These are phyloP conservation scores for Capsicum rhomboideum DNA, from an alignment of 257 asterid genomes.

Conservation along the genomic window DNA sequence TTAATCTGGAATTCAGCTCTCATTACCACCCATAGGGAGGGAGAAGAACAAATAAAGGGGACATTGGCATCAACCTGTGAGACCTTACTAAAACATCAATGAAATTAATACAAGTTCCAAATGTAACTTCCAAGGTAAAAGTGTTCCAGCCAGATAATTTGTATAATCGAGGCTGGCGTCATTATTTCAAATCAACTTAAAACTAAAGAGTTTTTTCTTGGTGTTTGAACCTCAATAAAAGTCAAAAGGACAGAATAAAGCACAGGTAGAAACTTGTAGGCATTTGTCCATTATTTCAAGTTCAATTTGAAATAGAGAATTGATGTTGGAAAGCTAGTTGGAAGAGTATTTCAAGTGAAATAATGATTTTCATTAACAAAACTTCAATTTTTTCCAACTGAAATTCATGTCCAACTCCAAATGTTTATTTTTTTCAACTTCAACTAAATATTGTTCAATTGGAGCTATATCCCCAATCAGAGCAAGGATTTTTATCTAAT, in stretches of 20 bases:
- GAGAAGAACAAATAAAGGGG: not conserved
- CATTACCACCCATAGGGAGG: not conserved
- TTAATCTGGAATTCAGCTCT: not conserved
- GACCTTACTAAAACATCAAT: not conserved
- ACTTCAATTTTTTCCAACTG: too few species aligned
- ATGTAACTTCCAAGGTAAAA: not conserved
- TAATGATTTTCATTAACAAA: not conserved
- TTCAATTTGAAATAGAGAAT: not conserved
- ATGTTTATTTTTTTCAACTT: too few species aligned
- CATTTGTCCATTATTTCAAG: not conserved
- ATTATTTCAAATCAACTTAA: not conserved
- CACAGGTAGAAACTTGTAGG: not conserved
- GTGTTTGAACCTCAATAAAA: not conserved
- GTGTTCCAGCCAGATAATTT: not conserved
- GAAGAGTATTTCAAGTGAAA: not conserved
- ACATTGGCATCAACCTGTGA: not conserved
- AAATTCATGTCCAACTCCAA: not conserved
- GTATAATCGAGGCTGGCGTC: not conserved
- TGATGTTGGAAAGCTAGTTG: not conserved
- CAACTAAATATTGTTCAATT: not conserved
- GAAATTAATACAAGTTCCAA: not conserved
- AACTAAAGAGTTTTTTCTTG: not conserved
- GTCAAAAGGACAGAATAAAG: not conserved
- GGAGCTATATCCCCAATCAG: not conserved
- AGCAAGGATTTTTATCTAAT: not conserved